phyloP scores from a whole-genome alignment of 2,329 filamentous ascomycete genomes.

The Clarireedia monteithiana region DNA sequence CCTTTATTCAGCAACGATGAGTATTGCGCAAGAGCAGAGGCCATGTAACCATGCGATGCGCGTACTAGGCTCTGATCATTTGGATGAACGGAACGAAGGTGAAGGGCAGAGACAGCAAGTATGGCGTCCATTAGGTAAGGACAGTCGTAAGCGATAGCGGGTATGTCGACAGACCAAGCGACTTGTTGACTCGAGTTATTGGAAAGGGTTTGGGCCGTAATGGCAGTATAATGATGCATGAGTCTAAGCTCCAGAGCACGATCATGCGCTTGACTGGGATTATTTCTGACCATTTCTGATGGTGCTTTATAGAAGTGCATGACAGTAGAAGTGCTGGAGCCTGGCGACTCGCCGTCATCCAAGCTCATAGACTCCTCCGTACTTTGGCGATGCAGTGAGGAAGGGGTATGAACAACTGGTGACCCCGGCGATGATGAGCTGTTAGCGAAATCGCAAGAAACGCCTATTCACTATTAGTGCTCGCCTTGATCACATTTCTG shows the following conservation, averaged over 20 bases:
- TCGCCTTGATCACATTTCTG: not conserved
- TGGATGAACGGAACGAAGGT: conserved; percentile 48
- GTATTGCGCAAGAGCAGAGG: conserved; percentile 54
- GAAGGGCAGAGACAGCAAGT: conserved; percentile 55
- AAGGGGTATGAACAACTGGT: conserved; percentile 7
- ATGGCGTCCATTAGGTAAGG: conserved; percentile 56
- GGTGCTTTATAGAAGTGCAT: conserved; percentile 20
- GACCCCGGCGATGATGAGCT: conserved; percentile 13
- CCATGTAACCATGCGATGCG: conserved; percentile 58
- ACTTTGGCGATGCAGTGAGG: not conserved
- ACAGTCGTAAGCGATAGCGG: conserved; percentile 52
- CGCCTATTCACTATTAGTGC: conserved; percentile 29
- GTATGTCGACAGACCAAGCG: conserved; percentile 54
- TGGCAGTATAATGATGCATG: conserved; percentile 56
- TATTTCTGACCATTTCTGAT: conserved; percentile 12
- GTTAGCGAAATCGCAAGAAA: conserved; percentile 55
- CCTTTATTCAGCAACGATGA: conserved; percentile 47
- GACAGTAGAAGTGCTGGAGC: conserved; percentile 13
- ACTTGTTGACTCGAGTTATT: conserved; percentile 45
- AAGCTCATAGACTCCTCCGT: conserved; percentile 6
- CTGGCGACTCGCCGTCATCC: conserved; percentile 4
- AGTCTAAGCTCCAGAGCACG: conserved; percentile 48
- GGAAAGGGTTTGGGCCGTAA: conserved; percentile 50
- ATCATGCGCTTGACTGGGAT: conserved; percentile 11
- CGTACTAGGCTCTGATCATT: conserved; percentile 52